Evolutionary conservation across 1,139 yeast genomes (phyloP).

Genomic region (Saccharomyces hybrid): DNA sequence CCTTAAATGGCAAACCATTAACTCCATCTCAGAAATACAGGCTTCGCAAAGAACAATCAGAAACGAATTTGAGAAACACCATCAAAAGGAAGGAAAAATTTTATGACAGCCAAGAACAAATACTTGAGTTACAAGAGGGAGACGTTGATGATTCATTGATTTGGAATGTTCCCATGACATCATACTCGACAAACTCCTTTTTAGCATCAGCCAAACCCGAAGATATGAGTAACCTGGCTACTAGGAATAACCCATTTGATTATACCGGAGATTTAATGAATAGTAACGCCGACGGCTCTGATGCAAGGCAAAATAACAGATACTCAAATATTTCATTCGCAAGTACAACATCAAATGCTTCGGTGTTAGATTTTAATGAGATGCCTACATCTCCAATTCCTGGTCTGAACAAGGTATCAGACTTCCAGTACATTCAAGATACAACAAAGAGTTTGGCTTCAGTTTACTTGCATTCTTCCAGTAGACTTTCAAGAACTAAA

Average conservation of each 20-base stretch:
- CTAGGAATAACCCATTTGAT: too few relatives aligned
- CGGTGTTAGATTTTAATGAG: too few relatives aligned
- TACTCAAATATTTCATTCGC: too few relatives aligned
- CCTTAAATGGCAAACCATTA: conserved; percentile 9
- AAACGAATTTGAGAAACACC: conserved; percentile 29
- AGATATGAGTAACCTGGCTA: neutral
- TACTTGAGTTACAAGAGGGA: conserved; percentile 19
- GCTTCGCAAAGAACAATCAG: conserved; percentile 34
- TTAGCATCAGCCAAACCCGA: conserved; percentile 19
- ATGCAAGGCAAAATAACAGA: too few relatives aligned
- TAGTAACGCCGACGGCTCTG: too few relatives aligned
- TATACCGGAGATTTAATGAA: too few relatives aligned
- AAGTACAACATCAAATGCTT: too few relatives aligned
- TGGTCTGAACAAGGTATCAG: too few relatives aligned
- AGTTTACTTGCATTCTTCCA: conserved; percentile 35
- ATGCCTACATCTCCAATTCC: too few relatives aligned
- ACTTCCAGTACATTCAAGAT: too few relatives aligned
- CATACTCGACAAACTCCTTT: conserved; percentile 33
- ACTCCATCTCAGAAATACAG: conserved; percentile 37
- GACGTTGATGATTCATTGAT: conserved; percentile 35
- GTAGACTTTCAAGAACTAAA: conserved; percentile 33
- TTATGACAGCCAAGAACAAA: conserved; percentile 36
- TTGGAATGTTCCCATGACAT: conserved; percentile 44
- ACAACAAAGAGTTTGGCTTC: too few relatives aligned
- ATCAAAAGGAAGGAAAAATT: conserved; percentile 36